phyloP scores from a whole-genome alignment of 352 stramenopile species.

The Phytophthora palmivora region DNA sequence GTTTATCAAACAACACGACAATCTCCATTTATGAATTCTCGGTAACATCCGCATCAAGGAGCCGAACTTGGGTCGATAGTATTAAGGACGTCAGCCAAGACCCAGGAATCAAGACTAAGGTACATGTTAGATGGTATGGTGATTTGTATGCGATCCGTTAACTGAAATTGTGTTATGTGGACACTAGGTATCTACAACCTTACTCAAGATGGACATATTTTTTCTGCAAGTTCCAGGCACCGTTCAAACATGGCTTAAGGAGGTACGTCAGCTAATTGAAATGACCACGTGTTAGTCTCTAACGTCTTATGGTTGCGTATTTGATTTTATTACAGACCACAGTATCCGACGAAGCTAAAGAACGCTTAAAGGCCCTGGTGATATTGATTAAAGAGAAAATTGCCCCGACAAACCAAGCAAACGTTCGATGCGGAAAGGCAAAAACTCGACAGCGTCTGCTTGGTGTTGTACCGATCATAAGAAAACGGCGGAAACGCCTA shows the following conservation, averaged over 20 bases:
- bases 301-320: conserved; percentile 4
- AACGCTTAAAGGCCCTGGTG: conserved; percentile 46
- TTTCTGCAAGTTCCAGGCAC: conserved; percentile 57
- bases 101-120: conserved; percentile 49
- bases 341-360: conserved; percentile 27
- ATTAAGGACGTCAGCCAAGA: conserved; percentile 56
- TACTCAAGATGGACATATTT: conserved; percentile 75
- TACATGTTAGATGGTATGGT: conserved; percentile 14
- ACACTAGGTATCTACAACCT: conserved; percentile 54
- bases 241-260: conserved; percentile 44
- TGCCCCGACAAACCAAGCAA: conserved; percentile 20
- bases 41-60: conserved; percentile 24
- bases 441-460: conserved; percentile 49
- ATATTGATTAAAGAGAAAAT: conserved; percentile 51
- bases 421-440: conserved; percentile 12
- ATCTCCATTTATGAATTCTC: conserved; percentile 36
- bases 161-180: background rate
- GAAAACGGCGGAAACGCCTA: conserved; percentile 58
- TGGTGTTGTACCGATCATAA: conserved; percentile 63
- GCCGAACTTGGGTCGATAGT: conserved; percentile 45
- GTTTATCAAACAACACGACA: conserved; percentile 3
- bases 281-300: background rate
- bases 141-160: background rate
- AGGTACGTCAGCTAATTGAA: conserved; percentile 33
- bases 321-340: conserved; percentile 31